Evolutionary conservation across 129 eudicot species (phyloP), one percentile per base, ranked within the genome.

Genomic region (Erigeron canadensis): DNA sequence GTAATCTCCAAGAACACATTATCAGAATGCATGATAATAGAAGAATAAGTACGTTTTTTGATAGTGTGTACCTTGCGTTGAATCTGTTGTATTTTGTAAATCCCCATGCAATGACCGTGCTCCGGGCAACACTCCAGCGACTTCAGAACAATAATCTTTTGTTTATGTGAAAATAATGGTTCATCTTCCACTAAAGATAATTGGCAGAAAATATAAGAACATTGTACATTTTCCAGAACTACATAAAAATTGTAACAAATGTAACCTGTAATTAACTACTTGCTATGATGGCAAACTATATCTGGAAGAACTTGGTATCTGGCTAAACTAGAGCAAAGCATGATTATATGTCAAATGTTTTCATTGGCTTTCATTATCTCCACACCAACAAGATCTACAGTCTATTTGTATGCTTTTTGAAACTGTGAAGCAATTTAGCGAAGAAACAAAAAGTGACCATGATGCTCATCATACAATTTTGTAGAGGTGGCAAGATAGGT

Each of bases 101-200:
- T 95, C 99, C 53, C 99, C 97, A 76, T 95, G 99, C 82, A 90
- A 69, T 54, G 99, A 86, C 15, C 97, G 96, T 28, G 99, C 97
- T 56, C 97, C 99, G 10, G 85, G 80, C 28, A 95, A 79, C n/a
- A 91, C 21, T 7, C 88, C 91, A 81, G 99, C 85, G 38, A 95
- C 89, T 75, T 85, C 86, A 19, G 99, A 95, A 75, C 96, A 94
- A 45, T 84, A 90, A 69, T 86, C 97, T 75, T 90, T 95, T 28
- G 94, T 95, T 78, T 95, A 97, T 0, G 97, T 86, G 79, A 95
- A 95, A 77, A 95, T 76, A 65, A 95, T 95, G 3, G 97, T 84
- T 15, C 93, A 94, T 0, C 99, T 97, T 48, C 99, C 99, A 78
- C 99, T 95, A 86, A 8, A 85, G 43, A 63, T 10, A 79, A 19